Conservation (phyloP, 768 basidiomycete species). For the Phylloporus arenicola region DNA sequence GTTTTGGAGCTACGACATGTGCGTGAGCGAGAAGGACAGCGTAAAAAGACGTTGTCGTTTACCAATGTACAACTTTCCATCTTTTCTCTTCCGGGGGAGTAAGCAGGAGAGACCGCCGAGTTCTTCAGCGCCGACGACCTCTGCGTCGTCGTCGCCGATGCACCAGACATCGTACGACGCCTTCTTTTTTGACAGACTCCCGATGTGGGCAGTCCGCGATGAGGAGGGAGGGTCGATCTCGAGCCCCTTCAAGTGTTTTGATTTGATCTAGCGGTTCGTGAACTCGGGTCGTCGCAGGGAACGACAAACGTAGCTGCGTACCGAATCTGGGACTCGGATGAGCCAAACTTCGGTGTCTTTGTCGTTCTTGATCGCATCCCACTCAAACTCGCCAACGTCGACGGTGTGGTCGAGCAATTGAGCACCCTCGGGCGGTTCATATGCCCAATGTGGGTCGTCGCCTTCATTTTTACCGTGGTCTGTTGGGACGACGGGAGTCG, state of each 20-base stretch:
- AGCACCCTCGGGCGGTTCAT: slow-evolving; percentile 52
- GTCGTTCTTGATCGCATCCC: slow-evolving; percentile 55
- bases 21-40: slow-evolving; percentile 41
- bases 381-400: slow-evolving; percentile 55
- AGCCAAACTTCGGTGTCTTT: slow-evolving; percentile 64
- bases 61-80: slow-evolving; percentile 58
- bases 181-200: slow-evolving; percentile 48
- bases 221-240: slow-evolving; percentile 42
- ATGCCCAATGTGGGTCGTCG: slow-evolving; percentile 52
- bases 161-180: slow-evolving; percentile 63
- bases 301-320: slow-evolving; percentile 31
- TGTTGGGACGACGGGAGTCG: slow-evolving; percentile 4
- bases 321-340: slow-evolving; percentile 62
- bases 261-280: slow-evolving; percentile 46
- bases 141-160: slow-evolving; percentile 38
- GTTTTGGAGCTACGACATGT: slow-evolving; percentile 46
- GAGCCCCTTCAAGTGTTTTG: slow-evolving; percentile 54
- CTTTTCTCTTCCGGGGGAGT: slow-evolving; percentile 57
- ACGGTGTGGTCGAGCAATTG: slow-evolving; percentile 41
- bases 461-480: slow-evolving; percentile 48
- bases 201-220: slow-evolving; percentile 40
- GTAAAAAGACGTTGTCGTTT: neutral
- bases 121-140: slow-evolving; percentile 54
- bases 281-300: neutral
- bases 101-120: slow-evolving; percentile 55